Base-by-base conservation (phyloP, 257 asterid genomes). In the Ehretia macrophylla region DNA sequence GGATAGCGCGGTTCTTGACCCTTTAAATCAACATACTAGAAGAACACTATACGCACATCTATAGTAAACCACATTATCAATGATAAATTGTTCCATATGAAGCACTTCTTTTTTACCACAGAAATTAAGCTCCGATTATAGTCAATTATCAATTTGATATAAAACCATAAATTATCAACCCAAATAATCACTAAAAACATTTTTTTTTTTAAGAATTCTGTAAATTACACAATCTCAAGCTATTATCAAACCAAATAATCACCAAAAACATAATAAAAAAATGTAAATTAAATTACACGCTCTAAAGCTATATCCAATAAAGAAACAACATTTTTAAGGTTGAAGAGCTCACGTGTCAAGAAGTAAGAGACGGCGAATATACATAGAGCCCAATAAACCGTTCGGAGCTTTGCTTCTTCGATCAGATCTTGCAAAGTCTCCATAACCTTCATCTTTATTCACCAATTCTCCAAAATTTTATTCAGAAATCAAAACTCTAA, bases 351-450 rank as follows among this genome's bases (percentile, higher is more conserved):
- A 93, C 97, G 88, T 18, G 99, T 82, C 63, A 93, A 68, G 80
- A 90, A 82, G 85, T 93, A 93, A 62, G 94, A 80, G 55, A 90
- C 77, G 23, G 78, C 79, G 71, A 90, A 93, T 72, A 87, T 83
- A 73, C 90, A 90, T 60, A 93, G 78, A 64, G 84, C 75, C 99
- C 99, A 93, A 94, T 94, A 93, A 69, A 90, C 90, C 56, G 92
- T 81, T 38, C 99, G 95, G 75, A 85, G 78, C 84, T 93, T 93
- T 57, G 95, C 96, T 81, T 93, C 97, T 72, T 93, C 96, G 68
- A 93, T 87, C 74, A 93, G 99, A 87, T 90, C 99, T 64, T 90
- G 87, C 54, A 93, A 10, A 59, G 84, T 80, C 74, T 68, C 79
- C 96, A 87, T 90, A 62, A 88, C 72, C 83, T 77, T 83, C 95